Evolutionary conservation across 192 early-diverging fungal genomes (phyloP), one percentile per base, ranked within the genome.

Genomic region (Podila epicladia): DNA sequence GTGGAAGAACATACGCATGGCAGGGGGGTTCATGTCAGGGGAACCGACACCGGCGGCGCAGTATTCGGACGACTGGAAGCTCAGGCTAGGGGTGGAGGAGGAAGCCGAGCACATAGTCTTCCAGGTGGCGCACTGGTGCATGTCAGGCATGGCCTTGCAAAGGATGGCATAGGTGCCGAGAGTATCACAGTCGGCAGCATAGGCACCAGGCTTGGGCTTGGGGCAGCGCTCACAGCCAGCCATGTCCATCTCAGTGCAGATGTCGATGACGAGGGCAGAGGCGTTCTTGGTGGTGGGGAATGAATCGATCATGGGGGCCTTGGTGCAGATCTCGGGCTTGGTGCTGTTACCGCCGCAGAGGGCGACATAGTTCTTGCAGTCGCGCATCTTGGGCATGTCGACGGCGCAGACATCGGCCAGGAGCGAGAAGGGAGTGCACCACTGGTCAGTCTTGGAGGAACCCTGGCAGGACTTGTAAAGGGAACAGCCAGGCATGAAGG

Each of bases 1-100:
- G 69, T 93, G 92, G 82, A 93, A 91, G 58, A 75, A 91, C 92
- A 93, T 91, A 62, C 73, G 71, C 92, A 93, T 93, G 12, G 67
- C 60, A 29, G 89, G 89, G 4, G 80, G 74, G 33, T 72, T 73
- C 63, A 80, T 72, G 3, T 80, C 77, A 2, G 70, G 66, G 26
- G 66, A 65, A 15, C 77, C 77, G 9, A 80, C 77, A 33, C 77
- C 77, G 5, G 71, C 50, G 7, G 77, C 71, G 38, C 77, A 80
- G 67, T 80, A 80, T 41, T 80, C 71, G 53, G 77, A 80, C 32
- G 37, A 49, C 32, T 69, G 53, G 49, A 80, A 80, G 51, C 57
- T 48, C 58, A 61, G 37, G 20, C 13, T 31, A n/a, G 57, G 38
- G 24, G 65, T 61, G 45, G 86, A n/a, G 7, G 70, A 72, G 45